Conservation (phyloP, 2,329 filamentous ascomycete species). For the Rhytidhysteron rufulum region DNA sequence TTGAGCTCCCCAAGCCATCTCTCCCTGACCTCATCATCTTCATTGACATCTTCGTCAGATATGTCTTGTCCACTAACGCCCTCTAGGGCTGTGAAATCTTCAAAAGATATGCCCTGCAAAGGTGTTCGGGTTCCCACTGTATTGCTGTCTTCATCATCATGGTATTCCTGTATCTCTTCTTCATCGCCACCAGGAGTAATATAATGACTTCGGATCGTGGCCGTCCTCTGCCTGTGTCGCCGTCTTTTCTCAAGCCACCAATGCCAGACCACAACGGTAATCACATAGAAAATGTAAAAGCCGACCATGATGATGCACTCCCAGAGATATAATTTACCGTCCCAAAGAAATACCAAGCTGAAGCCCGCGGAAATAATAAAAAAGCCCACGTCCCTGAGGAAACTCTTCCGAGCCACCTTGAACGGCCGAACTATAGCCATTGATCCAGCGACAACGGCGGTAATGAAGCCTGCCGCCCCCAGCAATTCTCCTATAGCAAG, state of each 20-base stretch:
- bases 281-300: constrained; percentile 87
- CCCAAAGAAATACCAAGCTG: constrained; percentile 80
- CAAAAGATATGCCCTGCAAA: constrained; percentile 48
- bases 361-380: constrained; percentile 85
- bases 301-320: constrained; percentile 87
- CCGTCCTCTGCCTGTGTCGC: constrained; percentile 61
- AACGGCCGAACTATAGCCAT: constrained; percentile 98
- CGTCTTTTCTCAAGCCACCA: constrained; percentile 70
- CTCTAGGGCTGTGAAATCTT: constrained; percentile 63
- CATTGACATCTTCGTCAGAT: constrained; percentile 55
- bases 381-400: constrained; percentile 86
- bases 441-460: constrained; percentile 89
- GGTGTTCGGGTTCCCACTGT: constrained; percentile 27
- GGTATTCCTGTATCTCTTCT: constrained; percentile 51
- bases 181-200: constrained; percentile 60
- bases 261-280: constrained; percentile 86
- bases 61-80: constrained; percentile 56
- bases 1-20: constrained; percentile 74
- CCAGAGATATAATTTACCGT: constrained; percentile 81
- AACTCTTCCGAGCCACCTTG: constrained; percentile 82
- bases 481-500: constrained; percentile 93
- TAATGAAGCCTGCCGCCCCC: constrained; percentile 93
- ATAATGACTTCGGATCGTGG: constrained; percentile 70
- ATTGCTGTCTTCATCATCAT: constrained; percentile 54
- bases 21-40: constrained; percentile 61